Evolutionary conservation across 768 basidiomycete genomes (phyloP).

Genomic region (Hirschioporus abietinus): DNA sequence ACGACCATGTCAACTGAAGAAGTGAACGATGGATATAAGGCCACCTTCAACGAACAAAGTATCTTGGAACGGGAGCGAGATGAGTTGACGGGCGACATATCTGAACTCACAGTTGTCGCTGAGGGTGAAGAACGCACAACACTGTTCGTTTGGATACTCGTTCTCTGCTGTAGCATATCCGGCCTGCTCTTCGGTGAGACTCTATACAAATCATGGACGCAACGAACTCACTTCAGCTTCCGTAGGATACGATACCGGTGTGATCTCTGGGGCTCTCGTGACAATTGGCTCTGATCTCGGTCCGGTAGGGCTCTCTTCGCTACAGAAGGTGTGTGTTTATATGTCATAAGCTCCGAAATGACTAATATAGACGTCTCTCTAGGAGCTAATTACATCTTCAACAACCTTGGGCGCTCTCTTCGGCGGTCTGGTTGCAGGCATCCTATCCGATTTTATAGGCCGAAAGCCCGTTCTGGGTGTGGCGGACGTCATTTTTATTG

Average conservation of each 20-base stretch:
- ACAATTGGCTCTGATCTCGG: conserved; percentile 66
- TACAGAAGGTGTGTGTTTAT: conserved; percentile 48
- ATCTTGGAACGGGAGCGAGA: not conserved
- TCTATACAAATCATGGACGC: not conserved
- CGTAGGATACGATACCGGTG: conserved; percentile 75
- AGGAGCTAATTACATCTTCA: conserved; percentile 79
- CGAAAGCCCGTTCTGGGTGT: conserved; percentile 58
- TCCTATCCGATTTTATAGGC: conserved; percentile 67
- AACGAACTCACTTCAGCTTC: conserved; percentile 3
- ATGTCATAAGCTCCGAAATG: not conserved
- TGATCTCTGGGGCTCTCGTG: conserved; percentile 77
- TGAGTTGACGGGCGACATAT: conserved; percentile 40
- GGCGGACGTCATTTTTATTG: conserved; percentile 70
- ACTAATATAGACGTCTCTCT: not conserved
- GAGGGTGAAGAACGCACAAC: conserved; percentile 65
- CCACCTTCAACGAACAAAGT: not conserved
- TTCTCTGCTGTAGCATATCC: conserved; percentile 68
- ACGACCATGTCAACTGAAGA: not conserved
- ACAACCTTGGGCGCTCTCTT: conserved; percentile 75
- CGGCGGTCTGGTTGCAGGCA: conserved; percentile 66
- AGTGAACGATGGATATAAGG: not conserved
- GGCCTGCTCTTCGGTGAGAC: conserved; percentile 67
- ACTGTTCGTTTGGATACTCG: conserved; percentile 75
- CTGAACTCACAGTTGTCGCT: conserved; percentile 51
- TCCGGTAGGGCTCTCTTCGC: conserved; percentile 45